Conservation (phyloP, 192 early-diverging fungal species). For the Phycomyces blakesleeanus region DNA sequence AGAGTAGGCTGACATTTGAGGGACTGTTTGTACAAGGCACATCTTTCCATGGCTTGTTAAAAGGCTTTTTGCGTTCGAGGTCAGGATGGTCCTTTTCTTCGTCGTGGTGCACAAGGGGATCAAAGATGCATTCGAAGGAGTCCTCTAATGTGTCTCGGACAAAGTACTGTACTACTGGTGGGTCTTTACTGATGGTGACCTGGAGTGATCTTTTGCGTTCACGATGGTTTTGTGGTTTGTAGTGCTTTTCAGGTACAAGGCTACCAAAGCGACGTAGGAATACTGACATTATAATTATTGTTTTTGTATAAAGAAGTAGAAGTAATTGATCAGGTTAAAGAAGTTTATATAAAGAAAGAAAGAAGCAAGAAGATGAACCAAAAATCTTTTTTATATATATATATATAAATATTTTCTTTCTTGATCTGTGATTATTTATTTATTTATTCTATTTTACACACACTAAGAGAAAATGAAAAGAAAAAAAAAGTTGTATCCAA, state of each 20-base stretch:
- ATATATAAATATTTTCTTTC: too few relatives aligned
- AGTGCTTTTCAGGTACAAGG: constrained; percentile 16
- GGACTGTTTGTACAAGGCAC: too few relatives aligned
- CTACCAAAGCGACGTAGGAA: constrained; percentile 13
- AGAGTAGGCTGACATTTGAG: too few relatives aligned
- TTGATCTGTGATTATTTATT: not conserved
- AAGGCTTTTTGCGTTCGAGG: not conserved
- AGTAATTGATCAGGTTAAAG: too few relatives aligned
- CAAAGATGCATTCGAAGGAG: constrained; percentile 29
- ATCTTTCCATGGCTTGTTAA: constrained; percentile 24
- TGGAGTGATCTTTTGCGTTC: constrained; percentile 10
- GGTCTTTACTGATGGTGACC: constrained; percentile 32
- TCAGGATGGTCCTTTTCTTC: constrained; percentile 33
- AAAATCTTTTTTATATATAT: too few relatives aligned
- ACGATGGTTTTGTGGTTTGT: constrained; percentile 8
- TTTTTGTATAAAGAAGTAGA: too few relatives aligned
- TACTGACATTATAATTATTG: constrained; percentile 10
- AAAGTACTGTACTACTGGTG: constrained; percentile 25
- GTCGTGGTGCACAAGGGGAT: constrained; percentile 25
- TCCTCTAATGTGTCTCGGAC: constrained; percentile 13
- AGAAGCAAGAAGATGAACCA: too few relatives aligned
- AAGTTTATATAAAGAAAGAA: too few relatives aligned
- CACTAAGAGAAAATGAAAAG: too few relatives aligned
- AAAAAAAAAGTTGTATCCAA: too few relatives aligned
- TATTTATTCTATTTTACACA: too few relatives aligned